Base-by-base conservation (phyloP, 129 eudicot genomes). In the Chrysanthemum seticuspe region DNA sequence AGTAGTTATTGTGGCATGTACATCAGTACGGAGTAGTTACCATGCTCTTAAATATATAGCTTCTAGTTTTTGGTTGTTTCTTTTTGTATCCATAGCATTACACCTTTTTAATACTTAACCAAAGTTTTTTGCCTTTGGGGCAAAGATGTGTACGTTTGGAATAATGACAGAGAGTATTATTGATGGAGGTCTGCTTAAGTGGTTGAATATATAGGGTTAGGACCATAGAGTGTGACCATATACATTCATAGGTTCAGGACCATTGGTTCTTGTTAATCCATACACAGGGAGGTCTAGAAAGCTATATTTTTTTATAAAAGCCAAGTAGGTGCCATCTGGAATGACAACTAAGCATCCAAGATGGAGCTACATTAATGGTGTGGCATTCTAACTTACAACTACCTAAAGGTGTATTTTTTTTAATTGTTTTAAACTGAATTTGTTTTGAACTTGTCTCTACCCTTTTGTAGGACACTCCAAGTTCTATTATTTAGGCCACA, bases 211-310 rank as follows among this genome's bases (percentile, higher is more conserved):
- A 23, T 69, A 67, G 73, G 63, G 70, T 3, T 67, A 47, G 73
- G 74, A 21, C 23, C 53, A 6, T 70, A 70, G 68, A 62, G 74
- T 67, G 67, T 67, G 67, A 65, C 13, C 73, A 66, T 66, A 53
- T 18, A 19, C 21, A 3, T 36, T 2, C 14, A 49, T 65, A 76
- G 74, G 62, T 13, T 44, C 8, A 77, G 82, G 82, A 78, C 82
- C 82, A 71, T 62, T 62, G 82, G 77, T 71, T 60, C 72, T 48
- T 52, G 12, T 19, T 45, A 25, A 11, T n/a, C 16, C 74, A 63
- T 13, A 78, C 77, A 73, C 76, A 71, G 67, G 76, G 77, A 62
- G 82, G 77, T 71, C 77, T 71, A 78, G 60, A 78, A 71, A 71
- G 82, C 61, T 71, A 44, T 64, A 27, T 55, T 64, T 53, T 34